Evolutionary conservation across 2,329 filamentous ascomycete genomes (phyloP), one percentile per base, ranked within the genome.

Genomic region (Xylariaceae sp.): DNA sequence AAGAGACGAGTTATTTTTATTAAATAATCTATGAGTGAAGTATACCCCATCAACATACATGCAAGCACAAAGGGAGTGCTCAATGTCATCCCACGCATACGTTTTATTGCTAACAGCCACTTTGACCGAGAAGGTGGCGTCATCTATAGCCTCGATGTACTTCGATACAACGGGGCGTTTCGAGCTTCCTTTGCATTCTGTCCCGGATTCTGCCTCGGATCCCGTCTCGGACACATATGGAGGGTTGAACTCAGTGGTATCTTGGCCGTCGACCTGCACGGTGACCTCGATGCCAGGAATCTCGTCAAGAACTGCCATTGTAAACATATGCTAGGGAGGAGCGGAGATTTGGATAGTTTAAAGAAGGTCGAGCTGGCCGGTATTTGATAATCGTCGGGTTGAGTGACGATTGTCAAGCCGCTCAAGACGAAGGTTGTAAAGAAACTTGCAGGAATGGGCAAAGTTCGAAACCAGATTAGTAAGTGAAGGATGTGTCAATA

Each of bases 231-330:
- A 18, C 24, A 32, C 16, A 6, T 44, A 26, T 15, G 33, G 41
- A 9, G 33, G 20, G 7, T 18, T 11, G 5, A 33, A 51, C 21
- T 51, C 49, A 6, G 33, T 40, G 10, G 20, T 26, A 1, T 26
- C 9, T 15, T 40, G 33, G 20, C 33, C 41, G 32, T 40, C 6
- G 15, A 51, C n/a, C 9, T 36, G 35, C 6, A 53, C 10, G 6
- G 50, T 47, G 29, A 47, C 50, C 29, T 47, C 16, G 21, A 53
- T 23, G 3, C 50, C 50, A 24, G 50, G 50, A 8, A 53, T 23
- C 9, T 53, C 29, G 8, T 42, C 24, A 4, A 47, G 16, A 10
- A 47, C 26, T 5, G 43, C 50, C 50, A 53, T 53, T 18, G 16
- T 21, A 15, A 13, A 27, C 24, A 11, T 2, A 4, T 18, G 11